A percentile compares a stretch with the other conserved stretches of the same genome.
These are phyloP conservation scores for Sporobolus alterniflorus DNA, from an alignment of 202 grass and related monocot species.

Conservation along the genomic window DNA sequence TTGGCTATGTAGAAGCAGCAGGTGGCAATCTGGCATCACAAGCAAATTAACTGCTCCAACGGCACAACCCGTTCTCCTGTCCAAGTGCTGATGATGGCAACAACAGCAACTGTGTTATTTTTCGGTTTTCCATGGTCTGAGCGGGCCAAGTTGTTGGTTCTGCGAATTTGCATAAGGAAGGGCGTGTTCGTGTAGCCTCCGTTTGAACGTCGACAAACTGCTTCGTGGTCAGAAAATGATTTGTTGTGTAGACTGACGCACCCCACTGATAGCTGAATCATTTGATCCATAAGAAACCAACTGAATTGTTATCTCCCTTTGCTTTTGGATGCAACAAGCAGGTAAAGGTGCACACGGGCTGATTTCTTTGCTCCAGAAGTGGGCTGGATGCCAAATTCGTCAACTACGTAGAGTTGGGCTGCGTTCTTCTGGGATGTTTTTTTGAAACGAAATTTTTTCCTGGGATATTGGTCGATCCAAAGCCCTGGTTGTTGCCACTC, in stretches of 20 bases:
- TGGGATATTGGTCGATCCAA: too few species aligned
- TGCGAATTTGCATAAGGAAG: too few species aligned
- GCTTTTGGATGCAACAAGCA: neutral
- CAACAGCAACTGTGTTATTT: conserved; percentile 3
- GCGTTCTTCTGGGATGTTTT: too few species aligned
- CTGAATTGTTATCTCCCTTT: neutral
- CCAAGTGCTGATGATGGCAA: neutral
- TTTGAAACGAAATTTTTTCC: too few species aligned
- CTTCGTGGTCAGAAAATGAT: neutral
- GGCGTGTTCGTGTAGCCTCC: too few species aligned
- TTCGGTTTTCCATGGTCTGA: too few species aligned
- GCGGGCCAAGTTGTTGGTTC: too few species aligned
- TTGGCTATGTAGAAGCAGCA: neutral
- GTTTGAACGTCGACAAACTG: too few species aligned
- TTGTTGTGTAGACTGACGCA: conserved; percentile 8
- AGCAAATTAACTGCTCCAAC: neutral
- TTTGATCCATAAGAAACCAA: neutral
- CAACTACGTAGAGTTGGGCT: too few species aligned
- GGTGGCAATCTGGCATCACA: conserved; percentile 3
- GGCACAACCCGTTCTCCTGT: neutral
- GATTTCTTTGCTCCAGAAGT: neutral
- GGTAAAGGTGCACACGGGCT: neutral
- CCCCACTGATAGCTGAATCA: conserved; percentile 5
- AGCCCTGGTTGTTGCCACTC: too few species aligned
- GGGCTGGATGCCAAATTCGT: neutral